A percentile compares a stretch with the other conserved stretches of the same genome.
phyloP scores from a whole-genome alignment of 495 filamentous ascomycete genomes.

The Aspergillus leporis region DNA sequence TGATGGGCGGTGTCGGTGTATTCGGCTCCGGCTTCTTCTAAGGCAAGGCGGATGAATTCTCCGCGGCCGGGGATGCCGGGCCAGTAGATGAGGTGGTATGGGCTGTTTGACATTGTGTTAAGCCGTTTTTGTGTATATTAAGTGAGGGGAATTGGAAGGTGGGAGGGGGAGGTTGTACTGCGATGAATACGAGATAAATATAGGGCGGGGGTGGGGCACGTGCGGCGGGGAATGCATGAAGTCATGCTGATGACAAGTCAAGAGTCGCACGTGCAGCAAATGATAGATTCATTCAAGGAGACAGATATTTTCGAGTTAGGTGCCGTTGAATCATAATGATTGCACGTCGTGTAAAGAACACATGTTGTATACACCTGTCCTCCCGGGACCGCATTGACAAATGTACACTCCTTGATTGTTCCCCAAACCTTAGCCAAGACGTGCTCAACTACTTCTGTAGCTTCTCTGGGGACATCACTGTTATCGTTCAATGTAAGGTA shows the following conservation, averaged over 20 bases:
- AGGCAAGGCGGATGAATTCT: background rate
- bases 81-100: slow-evolving; percentile 2
- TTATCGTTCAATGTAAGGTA: too few species aligned
- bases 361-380: too few species aligned
- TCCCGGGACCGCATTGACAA: too few species aligned
- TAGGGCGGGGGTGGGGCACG: background rate
- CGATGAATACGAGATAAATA: background rate
- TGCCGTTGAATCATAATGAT: too few species aligned
- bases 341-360: too few species aligned
- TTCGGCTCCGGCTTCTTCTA: background rate
- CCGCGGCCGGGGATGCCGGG: background rate
- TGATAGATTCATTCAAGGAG: background rate
- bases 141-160: background rate
- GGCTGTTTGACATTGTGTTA: background rate
- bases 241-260: background rate
- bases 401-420: too few species aligned
- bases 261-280: too few species aligned
- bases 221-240: background rate
- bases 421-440: too few species aligned
- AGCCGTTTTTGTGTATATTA: too few species aligned
- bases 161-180: background rate
- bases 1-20: background rate
- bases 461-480: too few species aligned
- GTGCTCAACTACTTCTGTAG: too few species aligned
- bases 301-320: too few species aligned